These are phyloP conservation scores for Wickerhamomyces sp. DNA, from an alignment of 1,139 yeast species.

Conservation along the genomic window DNA sequence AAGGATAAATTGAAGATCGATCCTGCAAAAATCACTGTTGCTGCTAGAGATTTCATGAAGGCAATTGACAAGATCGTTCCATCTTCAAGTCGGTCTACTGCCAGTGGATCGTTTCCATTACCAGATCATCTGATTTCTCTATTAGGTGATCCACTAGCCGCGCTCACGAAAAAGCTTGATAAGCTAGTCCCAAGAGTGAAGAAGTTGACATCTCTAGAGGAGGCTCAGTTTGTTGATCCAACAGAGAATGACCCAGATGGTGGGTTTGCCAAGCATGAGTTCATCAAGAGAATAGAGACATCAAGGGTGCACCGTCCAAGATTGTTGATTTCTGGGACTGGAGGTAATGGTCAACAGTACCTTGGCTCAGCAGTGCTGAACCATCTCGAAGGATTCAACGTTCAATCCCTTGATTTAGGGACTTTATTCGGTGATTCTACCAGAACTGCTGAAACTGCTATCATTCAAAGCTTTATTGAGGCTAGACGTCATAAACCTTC, in stretches of 20 bases:
- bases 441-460: constrained; percentile 76
- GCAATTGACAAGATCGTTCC: constrained; percentile 89
- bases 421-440: constrained; percentile 76
- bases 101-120: constrained; percentile 70
- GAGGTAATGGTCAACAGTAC: constrained; percentile 90
- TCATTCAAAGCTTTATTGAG: constrained; percentile 82
- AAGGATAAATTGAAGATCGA: constrained; percentile 70
- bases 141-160: constrained; percentile 43
- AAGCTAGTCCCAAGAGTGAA: constrained; percentile 60
- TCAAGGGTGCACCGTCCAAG: constrained; percentile 82
- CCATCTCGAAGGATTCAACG: constrained; percentile 83
- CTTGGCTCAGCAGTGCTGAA: constrained; percentile 79
- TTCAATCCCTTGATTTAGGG: constrained; percentile 81
- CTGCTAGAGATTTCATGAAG: constrained; percentile 81
- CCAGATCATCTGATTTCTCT: constrained; percentile 71
- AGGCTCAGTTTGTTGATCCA: constrained; percentile 62
- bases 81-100: constrained; percentile 82
- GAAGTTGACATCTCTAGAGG: constrained; percentile 58
- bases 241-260: constrained; percentile 53
- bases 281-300: constrained; percentile 50
- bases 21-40: constrained; percentile 66
- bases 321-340: constrained; percentile 62
- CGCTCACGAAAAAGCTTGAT: constrained; percentile 46
- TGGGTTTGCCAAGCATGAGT: constrained; percentile 65
- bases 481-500: constrained; percentile 90